Conservation (phyloP, 805 yeast species). For the Cyberlindnera saturnus region DNA sequence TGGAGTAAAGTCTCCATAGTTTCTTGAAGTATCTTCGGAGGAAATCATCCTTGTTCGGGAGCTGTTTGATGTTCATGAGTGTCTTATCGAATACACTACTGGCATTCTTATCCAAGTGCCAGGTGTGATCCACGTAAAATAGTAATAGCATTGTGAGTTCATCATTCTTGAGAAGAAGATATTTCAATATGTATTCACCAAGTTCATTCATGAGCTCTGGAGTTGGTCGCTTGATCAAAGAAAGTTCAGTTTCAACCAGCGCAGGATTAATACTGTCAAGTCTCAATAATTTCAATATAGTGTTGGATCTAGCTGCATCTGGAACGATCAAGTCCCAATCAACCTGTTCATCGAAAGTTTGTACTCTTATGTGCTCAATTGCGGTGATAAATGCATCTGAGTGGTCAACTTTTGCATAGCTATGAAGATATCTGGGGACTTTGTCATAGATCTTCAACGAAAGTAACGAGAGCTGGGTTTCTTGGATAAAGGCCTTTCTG, state of each 20-base stretch:
- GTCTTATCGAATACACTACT: conserved; percentile 3
- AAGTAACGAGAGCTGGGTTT: conserved; percentile 4
- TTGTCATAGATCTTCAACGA: conserved; percentile 1
- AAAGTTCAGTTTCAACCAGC: conserved; percentile 12
- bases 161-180: not conserved
- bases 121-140: conserved; percentile 4
- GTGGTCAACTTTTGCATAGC: conserved; percentile 7
- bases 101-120: not conserved
- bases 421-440: conserved; percentile 13
- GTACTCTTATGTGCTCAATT: not conserved
- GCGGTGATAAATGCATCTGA: conserved; percentile 5
- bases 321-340: conserved; percentile 16
- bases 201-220: conserved; percentile 7
- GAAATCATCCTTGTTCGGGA: conserved; percentile 3
- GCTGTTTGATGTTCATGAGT: not conserved
- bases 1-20: conserved; percentile 19
- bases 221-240: conserved; percentile 11
- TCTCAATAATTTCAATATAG: conserved; percentile 8
- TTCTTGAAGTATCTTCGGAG: conserved; percentile 10
- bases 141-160: not conserved
- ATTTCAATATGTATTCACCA: conserved; percentile 6
- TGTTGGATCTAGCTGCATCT: conserved; percentile 3
- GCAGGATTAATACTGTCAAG: conserved; percentile 10
- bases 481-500: conserved; percentile 3
- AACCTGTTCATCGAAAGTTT: not conserved